A percentile compares a stretch with the other conserved stretches of the same genome.
Evolutionary conservation across 495 filamentous ascomycete genomes (phyloP).

Genomic region (Chaetomidium leptoderma): DNA sequence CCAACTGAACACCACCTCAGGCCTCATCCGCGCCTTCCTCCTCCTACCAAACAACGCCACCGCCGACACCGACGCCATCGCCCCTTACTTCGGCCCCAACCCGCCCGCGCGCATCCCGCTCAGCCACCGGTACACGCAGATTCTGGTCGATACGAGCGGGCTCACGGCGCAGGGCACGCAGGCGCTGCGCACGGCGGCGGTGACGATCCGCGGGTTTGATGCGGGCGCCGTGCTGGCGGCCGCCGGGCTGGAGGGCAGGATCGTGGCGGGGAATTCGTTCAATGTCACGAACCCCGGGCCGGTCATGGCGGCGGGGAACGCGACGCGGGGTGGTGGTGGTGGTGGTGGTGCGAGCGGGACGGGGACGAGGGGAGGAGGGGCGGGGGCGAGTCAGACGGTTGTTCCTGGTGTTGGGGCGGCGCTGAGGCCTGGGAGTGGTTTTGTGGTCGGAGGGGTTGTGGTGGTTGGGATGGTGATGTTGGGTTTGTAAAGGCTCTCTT

Average conservation of each 20-base stretch:
- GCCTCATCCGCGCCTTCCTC: constrained; percentile 30
- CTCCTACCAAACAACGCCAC: constrained; percentile 21
- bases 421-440: constrained; percentile 5
- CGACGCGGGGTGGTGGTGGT: background rate
- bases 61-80: constrained; percentile 21
- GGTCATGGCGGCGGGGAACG: constrained; percentile 7
- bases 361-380: background rate
- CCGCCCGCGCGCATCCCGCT: constrained; percentile 41
- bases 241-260: constrained; percentile 31
- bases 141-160: constrained; percentile 39
- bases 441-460: background rate
- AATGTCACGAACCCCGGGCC: constrained; percentile 45
- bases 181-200: constrained; percentile 31
- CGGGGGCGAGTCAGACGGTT: constrained; percentile 5
- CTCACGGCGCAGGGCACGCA: constrained; percentile 21
- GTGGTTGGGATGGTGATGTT: constrained; percentile 8
- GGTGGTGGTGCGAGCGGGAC: background rate
- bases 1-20: constrained; percentile 29
- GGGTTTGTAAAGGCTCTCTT: constrained; percentile 5
- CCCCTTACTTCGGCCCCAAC: constrained; percentile 34
- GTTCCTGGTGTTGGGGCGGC: background rate
- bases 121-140: constrained; percentile 40
- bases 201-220: constrained; percentile 31
- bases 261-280: constrained; percentile 43
- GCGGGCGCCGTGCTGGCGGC: constrained; percentile 26